phyloP scores from a whole-genome alignment of 78 protist species.

The Dictyostelium capitatum region DNA sequence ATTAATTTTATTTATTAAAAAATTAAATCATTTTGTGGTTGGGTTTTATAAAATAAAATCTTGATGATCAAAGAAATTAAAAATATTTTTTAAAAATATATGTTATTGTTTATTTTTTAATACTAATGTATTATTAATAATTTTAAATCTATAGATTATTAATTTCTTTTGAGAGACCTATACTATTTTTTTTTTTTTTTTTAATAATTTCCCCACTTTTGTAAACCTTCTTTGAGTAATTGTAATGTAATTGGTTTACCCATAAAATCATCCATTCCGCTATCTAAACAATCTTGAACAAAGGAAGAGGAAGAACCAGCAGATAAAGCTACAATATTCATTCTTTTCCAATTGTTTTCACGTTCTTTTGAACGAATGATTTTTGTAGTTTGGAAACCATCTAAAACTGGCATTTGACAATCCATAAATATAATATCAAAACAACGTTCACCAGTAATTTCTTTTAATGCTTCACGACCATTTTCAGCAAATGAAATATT shows the following conservation, averaged over 20 bases:
- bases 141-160: no score
- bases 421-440: conserved; percentile 66
- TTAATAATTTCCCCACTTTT: conserved; percentile 53
- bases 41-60: no score
- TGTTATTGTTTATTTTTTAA: no score
- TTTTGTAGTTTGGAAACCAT: conserved; percentile 75
- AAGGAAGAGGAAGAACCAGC: conserved; percentile 71
- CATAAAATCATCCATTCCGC: conserved; percentile 72
- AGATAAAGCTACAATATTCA: conserved; percentile 62
- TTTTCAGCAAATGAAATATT: conserved; percentile 42
- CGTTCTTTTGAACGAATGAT: conserved; percentile 49
- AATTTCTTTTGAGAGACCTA: no score
- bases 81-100: no score
- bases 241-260: conserved; percentile 51
- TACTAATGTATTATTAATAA: no score
- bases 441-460: conserved; percentile 55
- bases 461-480: conserved; percentile 69
- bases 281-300: conserved; percentile 73
- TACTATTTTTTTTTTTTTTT: background rate
- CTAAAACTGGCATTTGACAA: conserved; percentile 77
- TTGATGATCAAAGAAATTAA: no score
- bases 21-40: no score
- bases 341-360: conserved; percentile 64
- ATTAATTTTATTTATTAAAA: no score
- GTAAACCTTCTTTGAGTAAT: conserved; percentile 38